These are phyloP conservation scores for Tolypocladium tundrense DNA, from an alignment of 2,329 filamentous ascomycete species.

Conservation along the genomic window DNA sequence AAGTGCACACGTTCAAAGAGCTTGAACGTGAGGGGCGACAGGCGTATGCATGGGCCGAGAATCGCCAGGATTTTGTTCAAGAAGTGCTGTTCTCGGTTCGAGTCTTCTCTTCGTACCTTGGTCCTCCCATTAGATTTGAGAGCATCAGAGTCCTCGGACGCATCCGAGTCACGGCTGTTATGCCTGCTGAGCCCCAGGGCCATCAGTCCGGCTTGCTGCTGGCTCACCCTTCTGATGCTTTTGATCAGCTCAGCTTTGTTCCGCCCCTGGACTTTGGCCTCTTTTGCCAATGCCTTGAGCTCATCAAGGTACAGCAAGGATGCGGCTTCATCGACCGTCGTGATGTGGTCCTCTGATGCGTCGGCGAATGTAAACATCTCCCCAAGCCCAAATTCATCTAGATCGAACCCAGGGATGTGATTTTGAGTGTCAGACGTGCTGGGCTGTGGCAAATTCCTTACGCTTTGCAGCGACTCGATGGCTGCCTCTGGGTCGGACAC, in stretches of 20 bases:
- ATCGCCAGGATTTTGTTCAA: constrained; percentile 64
- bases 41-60: constrained; percentile 73
- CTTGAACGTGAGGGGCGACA: constrained; percentile 61
- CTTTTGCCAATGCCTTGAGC: constrained; percentile 72
- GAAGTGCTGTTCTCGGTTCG: constrained; percentile 65
- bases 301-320: constrained; percentile 78
- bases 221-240: constrained; percentile 63
- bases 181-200: constrained; percentile 57
- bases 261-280: constrained; percentile 77
- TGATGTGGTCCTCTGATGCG: constrained; percentile 61
- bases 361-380: constrained; percentile 70
- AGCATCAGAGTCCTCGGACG: constrained; percentile 32
- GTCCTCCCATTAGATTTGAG: constrained; percentile 7
- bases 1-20: constrained; percentile 92
- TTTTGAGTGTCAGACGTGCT: constrained; percentile 7
- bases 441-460: constrained; percentile 40
- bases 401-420: constrained; percentile 18
- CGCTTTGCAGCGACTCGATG: constrained; percentile 52
- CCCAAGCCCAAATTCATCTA: constrained; percentile 36
- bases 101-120: constrained; percentile 20
- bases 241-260: constrained; percentile 73
- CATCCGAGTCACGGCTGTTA: constrained; percentile 45
- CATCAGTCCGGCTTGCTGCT: constrained; percentile 64
- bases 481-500: constrained; percentile 63
- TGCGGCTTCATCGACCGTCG: constrained; percentile 71